Conservation (phyloP, 2,329 filamentous ascomycete genomes). For the Talaromyces sp. region DNA sequence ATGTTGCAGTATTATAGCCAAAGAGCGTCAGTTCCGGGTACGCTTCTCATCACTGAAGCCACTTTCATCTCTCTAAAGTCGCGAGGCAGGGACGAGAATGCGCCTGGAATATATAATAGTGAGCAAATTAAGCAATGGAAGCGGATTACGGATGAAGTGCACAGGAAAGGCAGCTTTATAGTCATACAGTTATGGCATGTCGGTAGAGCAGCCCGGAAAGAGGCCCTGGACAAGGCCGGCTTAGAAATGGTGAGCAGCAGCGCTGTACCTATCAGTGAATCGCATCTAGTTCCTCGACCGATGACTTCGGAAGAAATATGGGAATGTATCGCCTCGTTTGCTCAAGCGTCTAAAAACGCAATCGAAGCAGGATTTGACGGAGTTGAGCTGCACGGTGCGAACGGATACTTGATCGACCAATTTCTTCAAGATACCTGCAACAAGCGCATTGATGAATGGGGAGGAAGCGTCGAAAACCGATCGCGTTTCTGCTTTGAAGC, state of each 20-base stretch:
- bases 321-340: slow-evolving; percentile 34
- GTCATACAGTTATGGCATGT: slow-evolving; percentile 56
- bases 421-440: slow-evolving; percentile 46
- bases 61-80: slow-evolving; percentile 45
- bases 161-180: slow-evolving; percentile 55
- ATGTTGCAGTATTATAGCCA: slow-evolving; percentile 49
- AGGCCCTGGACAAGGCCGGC: neutral
- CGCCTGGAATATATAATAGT: slow-evolving; percentile 52
- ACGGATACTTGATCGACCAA: slow-evolving; percentile 48
- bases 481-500: slow-evolving; percentile 51
- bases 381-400: slow-evolving; percentile 45
- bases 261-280: slow-evolving; percentile 23
- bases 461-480: slow-evolving; percentile 46
- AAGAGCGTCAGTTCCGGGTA: slow-evolving; percentile 46
- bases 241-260: slow-evolving; percentile 39
- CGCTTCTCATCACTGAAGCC: slow-evolving; percentile 53
- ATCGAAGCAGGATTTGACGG: slow-evolving; percentile 49
- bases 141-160: slow-evolving; percentile 54
- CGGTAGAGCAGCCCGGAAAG: slow-evolving; percentile 47
- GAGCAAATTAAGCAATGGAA: slow-evolving; percentile 55
- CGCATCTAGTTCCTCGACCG: slow-evolving; percentile 18
- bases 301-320: slow-evolving; percentile 38
- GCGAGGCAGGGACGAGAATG: slow-evolving; percentile 44
- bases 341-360: slow-evolving; percentile 43
- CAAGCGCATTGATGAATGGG: slow-evolving; percentile 44